A percentile compares a stretch with the other conserved stretches of the same genome.
Conservation (phyloP, 2,329 filamentous ascomycete genomes). For the Fusarium acutatum region DNA sequence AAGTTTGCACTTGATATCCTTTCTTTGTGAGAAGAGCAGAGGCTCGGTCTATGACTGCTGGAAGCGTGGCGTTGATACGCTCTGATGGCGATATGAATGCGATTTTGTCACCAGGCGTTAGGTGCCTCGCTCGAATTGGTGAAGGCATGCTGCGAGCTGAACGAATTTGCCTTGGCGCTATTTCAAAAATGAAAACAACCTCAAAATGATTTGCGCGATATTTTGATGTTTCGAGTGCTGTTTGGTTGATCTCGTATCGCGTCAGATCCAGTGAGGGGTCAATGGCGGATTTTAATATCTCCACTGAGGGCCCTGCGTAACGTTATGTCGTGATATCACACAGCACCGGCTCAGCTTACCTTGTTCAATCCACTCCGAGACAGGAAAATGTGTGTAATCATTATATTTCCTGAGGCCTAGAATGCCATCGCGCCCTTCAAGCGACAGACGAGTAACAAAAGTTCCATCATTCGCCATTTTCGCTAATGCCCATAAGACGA, state of each 20-base stretch:
- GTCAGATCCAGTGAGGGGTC: not conserved
- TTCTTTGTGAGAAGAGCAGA: slow-evolving; percentile 40
- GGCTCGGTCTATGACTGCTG: slow-evolving; percentile 44
- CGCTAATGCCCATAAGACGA: not conserved
- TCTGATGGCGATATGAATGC: slow-evolving; percentile 52
- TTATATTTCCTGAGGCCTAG: not conserved
- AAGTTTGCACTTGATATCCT: slow-evolving; percentile 47
- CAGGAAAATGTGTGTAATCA: not conserved
- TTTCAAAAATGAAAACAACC: accelerated
- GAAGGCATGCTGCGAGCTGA: slow-evolving; percentile 13
- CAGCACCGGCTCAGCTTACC: not conserved
- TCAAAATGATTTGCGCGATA: too few species aligned
- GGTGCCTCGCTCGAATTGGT: slow-evolving; percentile 36
- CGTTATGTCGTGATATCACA: not conserved
- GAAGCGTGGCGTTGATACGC: slow-evolving; percentile 46
- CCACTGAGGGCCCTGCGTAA: not conserved
- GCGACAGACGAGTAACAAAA: not conserved
- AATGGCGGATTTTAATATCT: not conserved
- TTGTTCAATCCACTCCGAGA: not conserved
- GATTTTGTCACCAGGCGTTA: slow-evolving; percentile 49
- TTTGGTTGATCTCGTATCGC: not conserved
- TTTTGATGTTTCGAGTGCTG: too few species aligned
- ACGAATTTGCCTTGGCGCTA: accelerated
- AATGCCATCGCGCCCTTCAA: not conserved
- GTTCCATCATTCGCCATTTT: not conserved